phyloP scores from a whole-genome alignment of 163 green algal genomes.

The Prototheca wickerhamii region DNA sequence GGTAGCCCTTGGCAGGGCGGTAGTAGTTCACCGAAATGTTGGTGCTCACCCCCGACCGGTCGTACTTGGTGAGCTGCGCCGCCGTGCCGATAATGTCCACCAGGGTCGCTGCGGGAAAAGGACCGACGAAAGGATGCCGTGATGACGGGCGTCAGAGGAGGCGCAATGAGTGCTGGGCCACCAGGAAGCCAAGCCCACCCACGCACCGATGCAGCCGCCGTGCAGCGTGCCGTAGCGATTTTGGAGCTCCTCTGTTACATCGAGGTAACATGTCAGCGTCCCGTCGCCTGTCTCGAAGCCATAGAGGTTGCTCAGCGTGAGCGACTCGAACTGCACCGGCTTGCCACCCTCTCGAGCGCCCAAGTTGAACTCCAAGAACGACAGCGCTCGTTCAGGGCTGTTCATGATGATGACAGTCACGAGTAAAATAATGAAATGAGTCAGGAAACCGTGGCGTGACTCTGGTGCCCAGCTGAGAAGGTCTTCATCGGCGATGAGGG shows the following conservation, averaged over 20 bases:
- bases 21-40: slow-evolving; percentile 4
- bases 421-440: neutral
- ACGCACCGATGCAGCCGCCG: slow-evolving; percentile 1
- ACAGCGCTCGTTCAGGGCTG: neutral
- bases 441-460: too few relatives aligned
- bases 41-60: slow-evolving; percentile 5
- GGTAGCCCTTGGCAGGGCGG: neutral
- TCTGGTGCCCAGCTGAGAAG: too few relatives aligned
- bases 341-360: neutral
- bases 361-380: neutral
- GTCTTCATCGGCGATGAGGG: too few relatives aligned
- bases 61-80: slow-evolving; percentile 19
- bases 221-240: slow-evolving; percentile 36
- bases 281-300: neutral
- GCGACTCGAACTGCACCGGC: slow-evolving; percentile 6
- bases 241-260: neutral
- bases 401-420: neutral
- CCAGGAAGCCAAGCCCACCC: neutral
- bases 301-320: slow-evolving; percentile 3
- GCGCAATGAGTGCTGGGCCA: neutral
- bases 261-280: slow-evolving; percentile 8
- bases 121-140: too few relatives aligned
- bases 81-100: slow-evolving; percentile 31
- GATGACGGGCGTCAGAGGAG: neutral
- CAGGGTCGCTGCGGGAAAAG: slow-evolving; percentile 28